Evolutionary conservation across 2,329 filamentous ascomycete species (phyloP), one percentile per base, ranked within the genome.

Genomic region (Cladophialophora bantiana): DNA sequence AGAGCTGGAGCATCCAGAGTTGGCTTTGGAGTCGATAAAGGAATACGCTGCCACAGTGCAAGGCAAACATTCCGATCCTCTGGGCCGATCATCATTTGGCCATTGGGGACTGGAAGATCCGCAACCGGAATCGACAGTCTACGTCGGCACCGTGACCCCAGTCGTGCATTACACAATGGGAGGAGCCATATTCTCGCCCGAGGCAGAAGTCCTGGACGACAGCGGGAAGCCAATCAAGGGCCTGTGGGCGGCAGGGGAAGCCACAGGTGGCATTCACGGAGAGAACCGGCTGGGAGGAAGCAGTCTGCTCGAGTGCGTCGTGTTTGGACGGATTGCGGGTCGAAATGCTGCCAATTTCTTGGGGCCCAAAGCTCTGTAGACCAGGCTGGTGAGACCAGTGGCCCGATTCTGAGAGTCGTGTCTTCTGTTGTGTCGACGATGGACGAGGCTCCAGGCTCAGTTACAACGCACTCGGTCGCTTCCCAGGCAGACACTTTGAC

Each of bases 81-180:
- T 87, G 31, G 83, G 83, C 0, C 79, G 88, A 1, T 79, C 73
- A 1, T 72, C 78, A 0, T 88, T 88, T 66, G 88, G 86, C 0
- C 78, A 83, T 31, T 90, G 88, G 88, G 78, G 69, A 0, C 73
- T 89, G 15, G 76, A 75, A 0, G 81, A 85, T 13, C 78, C 79
- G 4, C 81, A 79, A 40, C 75, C 80, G 0, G 84, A 88, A 0
- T 80, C 84, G 3, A 80, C 85, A 34, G 78, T 89, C 0, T 88
- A 85, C 66, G 75, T 89, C 0, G 88, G 87, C 0, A 81, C 75
- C 1, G 85, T 90, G 0, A 90, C 88, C 4, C 88, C 88, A 0
- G 85, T 89, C 0, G 81, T 86, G 1, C 88, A 90, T 72, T 90
- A 89, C 71, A 89, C 88, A 1, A 90, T 90, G 88, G 88, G 88